Conservation (phyloP, 2,329 filamentous ascomycete species). For the Fusarium sp. region DNA sequence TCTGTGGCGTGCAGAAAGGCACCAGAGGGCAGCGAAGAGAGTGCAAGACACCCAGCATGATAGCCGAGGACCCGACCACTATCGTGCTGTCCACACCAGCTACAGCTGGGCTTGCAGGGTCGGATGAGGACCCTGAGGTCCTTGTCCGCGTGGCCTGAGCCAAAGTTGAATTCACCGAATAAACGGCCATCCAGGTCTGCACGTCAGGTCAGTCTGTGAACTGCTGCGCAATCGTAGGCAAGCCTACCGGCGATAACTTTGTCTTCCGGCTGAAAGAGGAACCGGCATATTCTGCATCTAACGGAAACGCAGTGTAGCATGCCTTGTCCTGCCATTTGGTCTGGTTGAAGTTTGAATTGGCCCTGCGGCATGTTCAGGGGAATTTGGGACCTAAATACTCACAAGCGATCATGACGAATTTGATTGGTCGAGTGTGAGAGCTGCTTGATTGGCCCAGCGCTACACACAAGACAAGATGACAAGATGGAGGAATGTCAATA, state of each 20-base stretch:
- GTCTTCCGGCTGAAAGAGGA: background rate
- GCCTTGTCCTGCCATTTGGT: background rate
- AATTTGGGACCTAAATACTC: background rate
- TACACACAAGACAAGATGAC: background rate
- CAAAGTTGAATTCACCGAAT: background rate
- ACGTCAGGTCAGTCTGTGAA: background rate
- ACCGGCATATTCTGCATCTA: background rate
- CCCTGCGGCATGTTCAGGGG: background rate
- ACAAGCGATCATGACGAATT: background rate
- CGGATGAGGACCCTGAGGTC: background rate
- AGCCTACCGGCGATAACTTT: background rate
- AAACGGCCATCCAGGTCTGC: background rate
- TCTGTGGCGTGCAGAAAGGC: background rate
- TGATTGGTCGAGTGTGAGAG: background rate
- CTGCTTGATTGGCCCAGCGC: background rate
- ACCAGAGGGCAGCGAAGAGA: background rate
- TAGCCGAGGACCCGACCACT: background rate
- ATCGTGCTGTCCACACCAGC: background rate
- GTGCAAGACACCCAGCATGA: background rate
- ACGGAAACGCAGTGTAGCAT: background rate
- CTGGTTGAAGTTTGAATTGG: background rate
- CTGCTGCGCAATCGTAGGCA: background rate
- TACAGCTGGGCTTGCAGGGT: background rate
- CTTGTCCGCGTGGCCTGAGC: background rate
- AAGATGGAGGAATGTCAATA: background rate